A percentile compares a stretch with the other conserved stretches of the same genome.
Evolutionary conservation across 768 basidiomycete species (phyloP).

Genomic region (Dioszegia hungarica): DNA sequence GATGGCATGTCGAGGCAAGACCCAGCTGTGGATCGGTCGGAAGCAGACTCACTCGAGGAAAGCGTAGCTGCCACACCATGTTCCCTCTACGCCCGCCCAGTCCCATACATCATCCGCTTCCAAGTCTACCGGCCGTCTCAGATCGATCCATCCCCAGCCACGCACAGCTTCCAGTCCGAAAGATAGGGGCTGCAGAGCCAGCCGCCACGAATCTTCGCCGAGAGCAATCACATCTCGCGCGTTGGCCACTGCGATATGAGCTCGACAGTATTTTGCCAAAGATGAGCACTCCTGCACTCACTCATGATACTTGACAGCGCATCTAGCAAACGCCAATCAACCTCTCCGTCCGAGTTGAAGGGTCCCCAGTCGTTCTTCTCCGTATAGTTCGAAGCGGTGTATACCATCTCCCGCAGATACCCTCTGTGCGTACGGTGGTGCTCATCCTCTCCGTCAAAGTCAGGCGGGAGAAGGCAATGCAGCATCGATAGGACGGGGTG

Average conservation of each 20-base stretch:
- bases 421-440: conserved; percentile 27
- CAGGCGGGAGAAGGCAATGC: conserved; percentile 24
- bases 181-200: conserved; percentile 26
- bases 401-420: conserved; percentile 29
- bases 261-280: too few relatives aligned
- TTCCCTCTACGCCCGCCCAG: conserved; percentile 43
- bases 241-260: conserved; percentile 22
- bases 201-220: conserved; percentile 31
- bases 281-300: conserved; percentile 13
- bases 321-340: conserved; percentile 41
- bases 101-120: conserved; percentile 31
- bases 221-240: conserved; percentile 26
- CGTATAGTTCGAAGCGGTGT: conserved; percentile 24
- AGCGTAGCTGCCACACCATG: conserved; percentile 46
- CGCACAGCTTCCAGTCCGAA: conserved; percentile 29
- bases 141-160: conserved; percentile 31
- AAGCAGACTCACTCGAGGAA: conserved; percentile 39
- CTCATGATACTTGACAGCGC: conserved; percentile 41
- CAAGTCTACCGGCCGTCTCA: conserved; percentile 21
- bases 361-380: conserved; percentile 41
- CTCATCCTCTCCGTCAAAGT: conserved; percentile 17
- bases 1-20: too few relatives aligned
- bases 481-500: conserved; percentile 26
- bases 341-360: conserved; percentile 32
- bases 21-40: too few relatives aligned